Evolutionary conservation across 306 rosid genomes (phyloP).

Genomic region (Corylus avellana): DNA sequence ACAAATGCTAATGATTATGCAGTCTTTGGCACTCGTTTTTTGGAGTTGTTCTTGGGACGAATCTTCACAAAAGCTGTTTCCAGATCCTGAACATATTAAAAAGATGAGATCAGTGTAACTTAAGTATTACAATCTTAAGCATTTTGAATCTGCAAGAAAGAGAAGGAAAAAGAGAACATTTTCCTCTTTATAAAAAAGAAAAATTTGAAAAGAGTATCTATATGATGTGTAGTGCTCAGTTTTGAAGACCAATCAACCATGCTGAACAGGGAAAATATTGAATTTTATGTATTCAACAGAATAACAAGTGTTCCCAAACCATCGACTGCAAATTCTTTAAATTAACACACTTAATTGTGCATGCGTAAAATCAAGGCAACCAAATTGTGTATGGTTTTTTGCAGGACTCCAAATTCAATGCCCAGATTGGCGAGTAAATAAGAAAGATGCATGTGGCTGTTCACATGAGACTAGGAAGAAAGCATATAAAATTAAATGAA

Average conservation of each 20-base stretch:
- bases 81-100: slow-evolving; percentile 62
- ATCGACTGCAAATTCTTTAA: background rate
- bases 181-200: background rate
- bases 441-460: background rate
- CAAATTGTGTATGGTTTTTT: too few relatives aligned
- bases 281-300: background rate
- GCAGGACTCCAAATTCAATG: background rate
- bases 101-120: background rate
- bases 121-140: background rate
- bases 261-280: background rate
- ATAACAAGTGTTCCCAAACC: background rate
- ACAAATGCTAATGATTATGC: slow-evolving; percentile 20
- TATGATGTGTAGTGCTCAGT: background rate
- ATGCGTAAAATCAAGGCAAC: too few relatives aligned
- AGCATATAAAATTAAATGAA: background rate
- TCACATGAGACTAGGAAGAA: background rate
- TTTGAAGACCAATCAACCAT: background rate
- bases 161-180: background rate
- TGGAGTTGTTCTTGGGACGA: slow-evolving; percentile 81
- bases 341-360: background rate
- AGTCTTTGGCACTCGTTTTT: slow-evolving; percentile 57
- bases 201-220: background rate
- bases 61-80: slow-evolving; percentile 79
- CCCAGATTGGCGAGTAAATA: background rate
- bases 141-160: background rate